phyloP scores from a whole-genome alignment of 2,329 filamentous ascomycete species.

The Furcasterigmium furcatum region DNA sequence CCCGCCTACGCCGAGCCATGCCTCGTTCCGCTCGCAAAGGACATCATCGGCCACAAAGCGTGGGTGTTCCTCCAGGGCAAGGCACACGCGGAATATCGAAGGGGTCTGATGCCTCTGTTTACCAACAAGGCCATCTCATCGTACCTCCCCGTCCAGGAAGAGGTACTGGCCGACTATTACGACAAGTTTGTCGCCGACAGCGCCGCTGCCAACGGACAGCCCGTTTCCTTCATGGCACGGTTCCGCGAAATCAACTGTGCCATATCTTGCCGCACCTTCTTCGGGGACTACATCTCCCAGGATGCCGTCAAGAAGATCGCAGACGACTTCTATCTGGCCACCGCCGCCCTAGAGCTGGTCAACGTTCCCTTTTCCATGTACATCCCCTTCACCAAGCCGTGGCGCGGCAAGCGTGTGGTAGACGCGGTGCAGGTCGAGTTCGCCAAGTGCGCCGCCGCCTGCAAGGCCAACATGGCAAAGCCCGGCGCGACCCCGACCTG shows the following conservation, averaged over 20 bases:
- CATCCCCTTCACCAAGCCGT: slow-evolving; percentile 71
- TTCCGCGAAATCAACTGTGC: slow-evolving; percentile 80
- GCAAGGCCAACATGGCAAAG: slow-evolving; percentile 67
- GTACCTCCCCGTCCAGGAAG: slow-evolving; percentile 72
- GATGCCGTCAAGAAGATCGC: slow-evolving; percentile 70
- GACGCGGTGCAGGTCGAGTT: slow-evolving; percentile 71
- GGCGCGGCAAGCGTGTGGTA: slow-evolving; percentile 72
- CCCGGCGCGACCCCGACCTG: slow-evolving; percentile 63
- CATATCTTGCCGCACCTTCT: slow-evolving; percentile 74
- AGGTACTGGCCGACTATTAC: slow-evolving; percentile 70
- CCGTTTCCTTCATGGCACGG: slow-evolving; percentile 64
- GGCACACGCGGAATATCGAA: slow-evolving; percentile 73
- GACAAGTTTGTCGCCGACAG: slow-evolving; percentile 63
- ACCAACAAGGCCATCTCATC: slow-evolving; percentile 67
- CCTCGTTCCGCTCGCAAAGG: slow-evolving; percentile 72
- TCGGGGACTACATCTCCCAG: slow-evolving; percentile 74
- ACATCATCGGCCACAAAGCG: slow-evolving; percentile 67
- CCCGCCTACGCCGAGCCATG: slow-evolving; percentile 73
- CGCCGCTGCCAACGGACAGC: slow-evolving; percentile 44
- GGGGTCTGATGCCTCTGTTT: slow-evolving; percentile 71
- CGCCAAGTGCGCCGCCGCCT: slow-evolving; percentile 66
- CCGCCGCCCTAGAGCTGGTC: slow-evolving; percentile 74
- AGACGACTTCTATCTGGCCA: slow-evolving; percentile 76
- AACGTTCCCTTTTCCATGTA: slow-evolving; percentile 70
- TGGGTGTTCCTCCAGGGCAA: slow-evolving; percentile 81